Evolutionary conservation across 371 early-diverging fungal species (phyloP), one percentile per base, ranked within the genome.

Genomic region (Syncephalastrum monosporum): DNA sequence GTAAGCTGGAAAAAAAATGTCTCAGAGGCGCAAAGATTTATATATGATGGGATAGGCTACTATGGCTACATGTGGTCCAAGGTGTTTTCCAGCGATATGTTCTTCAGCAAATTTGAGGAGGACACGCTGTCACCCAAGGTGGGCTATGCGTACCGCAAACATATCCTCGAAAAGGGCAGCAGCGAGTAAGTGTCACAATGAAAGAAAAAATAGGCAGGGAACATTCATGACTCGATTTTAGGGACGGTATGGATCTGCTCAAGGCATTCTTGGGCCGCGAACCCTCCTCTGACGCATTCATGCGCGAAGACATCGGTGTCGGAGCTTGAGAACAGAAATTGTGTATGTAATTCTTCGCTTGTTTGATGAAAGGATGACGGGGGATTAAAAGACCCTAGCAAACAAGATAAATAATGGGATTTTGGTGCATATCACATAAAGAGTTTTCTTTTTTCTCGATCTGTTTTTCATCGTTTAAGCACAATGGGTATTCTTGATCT

Each of bases 1-100:
- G 88, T 64, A 60, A 53, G 54, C 8, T 5, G 17, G 49, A 41
- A 55, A 19, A 29, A 21, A 21, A 3, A 1, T 4, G 16, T 15
- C 10, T 50, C 3, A 25, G 51, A 15, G 10, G 2, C 4, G 27
- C 27, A 43, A 38, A 3, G n/a, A 5, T 23, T 49, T 52, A 7
- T 21, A 14, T 17, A 3, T 1, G 5, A 43, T 16, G 0, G 16
- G 47, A 15, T 44, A 64, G 79, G 74, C 15, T 82, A 82, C 53
- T 84, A 82, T 54, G 83, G 83, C 15, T 77, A 77, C 50, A 71
- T 91, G 67, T 94, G 91, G 89, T 83, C 87, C 13, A 84, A 89
- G 69, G 93, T 93, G 49, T 92, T 86, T 64, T 86, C 91, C 1
- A 88, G 90, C 25, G 95, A 94, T 60, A 90, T 95, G 86, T 95